Base-by-base conservation (phyloP, 352 stramenopile species). In the Phytophthora meadii region DNA sequence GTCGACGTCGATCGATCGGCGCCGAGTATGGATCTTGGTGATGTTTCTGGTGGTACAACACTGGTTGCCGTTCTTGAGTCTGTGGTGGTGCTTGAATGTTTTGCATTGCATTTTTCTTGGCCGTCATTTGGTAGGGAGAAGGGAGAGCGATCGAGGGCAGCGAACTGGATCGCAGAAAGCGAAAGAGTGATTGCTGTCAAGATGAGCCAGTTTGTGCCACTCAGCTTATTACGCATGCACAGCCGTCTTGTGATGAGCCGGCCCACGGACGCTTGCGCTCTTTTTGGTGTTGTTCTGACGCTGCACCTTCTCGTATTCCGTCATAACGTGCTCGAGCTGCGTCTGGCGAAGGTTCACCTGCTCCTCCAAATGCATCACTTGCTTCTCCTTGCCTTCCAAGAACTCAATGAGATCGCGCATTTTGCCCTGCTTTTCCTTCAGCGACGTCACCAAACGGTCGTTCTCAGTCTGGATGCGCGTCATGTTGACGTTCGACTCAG, bases 381-480 rank as follows among this genome's bases (percentile, higher is more conserved):
- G 76, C 61, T 85, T 71, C 46, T 92, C 80, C 49, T 90, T 92
- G 27, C 74, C 74, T 37, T 90, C 84, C 30, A 92, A 66, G 34
- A 75, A 85, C 39, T 77, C 58, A 54, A 88, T 79, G 30, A 92
- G 56, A 39, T 77, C 70, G 48, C 65, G 75, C 56, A 92, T 84
- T 46, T 79, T 84, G 19, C 62, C 63, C 51, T 89, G 69, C 41
- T 90, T 88, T 36, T 87, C 77, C 63, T 87, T 79, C 12, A 89
- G 51, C 17, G 75, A 79, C 24, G 61, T 44, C 54, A 79, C 67
- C 17, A 92, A 67, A 25, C 62, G 61, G 42, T 82, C 74, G 30
- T 89, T 90, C 50, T 89, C 84, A 1, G 68, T 68, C 41, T 88
- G 79, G n/a, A 90, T 54, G 25, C 81, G 77, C 15, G 68, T 73